Percentiles rank a stretch among this genome's conserved stretches.
Evolutionary conservation across 352 stramenopile genomes (phyloP).

Genomic region (Phytophthora pluvialis): DNA sequence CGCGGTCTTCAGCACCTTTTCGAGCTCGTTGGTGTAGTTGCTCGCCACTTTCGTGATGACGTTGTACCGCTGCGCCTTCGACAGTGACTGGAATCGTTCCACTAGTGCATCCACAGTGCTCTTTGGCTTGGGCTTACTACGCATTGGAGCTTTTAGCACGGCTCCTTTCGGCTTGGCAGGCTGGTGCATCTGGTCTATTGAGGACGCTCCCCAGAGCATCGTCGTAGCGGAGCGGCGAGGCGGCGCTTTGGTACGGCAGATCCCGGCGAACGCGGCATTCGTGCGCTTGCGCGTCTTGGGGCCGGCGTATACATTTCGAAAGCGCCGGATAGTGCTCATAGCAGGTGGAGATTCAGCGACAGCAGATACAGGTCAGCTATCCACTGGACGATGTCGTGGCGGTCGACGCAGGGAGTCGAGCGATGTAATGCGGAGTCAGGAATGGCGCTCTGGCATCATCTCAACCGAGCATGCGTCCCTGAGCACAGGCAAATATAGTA

Average conservation of each 20-base stretch:
- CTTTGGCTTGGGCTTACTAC: conserved; percentile 36
- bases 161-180: conserved; percentile 24
- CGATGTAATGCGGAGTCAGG: conserved; percentile 12
- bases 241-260: conserved; percentile 24
- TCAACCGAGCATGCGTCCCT: neutral
- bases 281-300: conserved; percentile 36
- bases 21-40: conserved; percentile 64
- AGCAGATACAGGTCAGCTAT: conserved; percentile 19
- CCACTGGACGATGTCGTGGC: neutral
- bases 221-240: conserved; percentile 26
- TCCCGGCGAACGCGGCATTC: conserved; percentile 24
- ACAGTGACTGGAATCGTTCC: conserved; percentile 66
- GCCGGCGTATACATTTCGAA: conserved; percentile 29
- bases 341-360: neutral
- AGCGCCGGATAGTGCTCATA: conserved; percentile 28
- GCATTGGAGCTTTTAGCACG: conserved; percentile 13
- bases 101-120: conserved; percentile 48
- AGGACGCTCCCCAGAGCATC: conserved; percentile 24
- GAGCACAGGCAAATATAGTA: conserved; percentile 14
- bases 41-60: conserved; percentile 61
- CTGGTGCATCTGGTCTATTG: conserved; percentile 18
- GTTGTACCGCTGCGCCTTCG: conserved; percentile 60
- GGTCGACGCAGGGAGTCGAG: neutral
- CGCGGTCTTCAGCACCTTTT: conserved; percentile 69
- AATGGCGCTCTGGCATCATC: neutral